phyloP scores from a whole-genome alignment of 2,329 filamentous ascomycete genomes.

The Apiospora saccharicola region DNA sequence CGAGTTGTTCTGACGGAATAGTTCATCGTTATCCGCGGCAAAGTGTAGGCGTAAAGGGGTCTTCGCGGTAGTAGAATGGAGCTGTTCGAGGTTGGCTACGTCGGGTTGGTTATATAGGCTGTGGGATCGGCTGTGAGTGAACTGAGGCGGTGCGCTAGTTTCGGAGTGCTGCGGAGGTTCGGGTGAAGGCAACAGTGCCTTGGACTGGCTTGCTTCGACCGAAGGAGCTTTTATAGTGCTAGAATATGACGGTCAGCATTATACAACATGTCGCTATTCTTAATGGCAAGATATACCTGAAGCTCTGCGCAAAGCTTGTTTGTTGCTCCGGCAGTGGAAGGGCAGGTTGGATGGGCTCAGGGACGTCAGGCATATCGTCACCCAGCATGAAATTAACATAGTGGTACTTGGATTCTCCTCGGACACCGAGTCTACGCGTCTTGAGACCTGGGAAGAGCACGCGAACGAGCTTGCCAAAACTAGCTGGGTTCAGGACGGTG shows the following conservation, averaged over 20 bases:
- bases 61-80: conserved; percentile 65
- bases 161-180: conserved; percentile 45
- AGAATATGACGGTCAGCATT: conserved; percentile 22
- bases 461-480: conserved; percentile 95
- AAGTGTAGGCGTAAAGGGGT: conserved; percentile 68
- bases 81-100: conserved; percentile 62
- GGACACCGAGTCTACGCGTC: conserved; percentile 88
- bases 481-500: conserved; percentile 93
- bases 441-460: conserved; percentile 96
- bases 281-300: conserved; percentile 52
- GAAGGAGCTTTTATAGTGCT: conserved; percentile 47
- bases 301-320: conserved; percentile 54
- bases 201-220: conserved; percentile 32
- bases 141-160: conserved; percentile 34
- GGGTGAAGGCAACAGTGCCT: conserved; percentile 47
- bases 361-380: conserved; percentile 61
- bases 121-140: conserved; percentile 45
- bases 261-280: not conserved
- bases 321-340: conserved; percentile 58
- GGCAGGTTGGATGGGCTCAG: conserved; percentile 54
- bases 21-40: conserved; percentile 61
- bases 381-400: conserved; percentile 75
- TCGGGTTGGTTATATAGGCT: conserved; percentile 69
- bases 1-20: conserved; percentile 70
- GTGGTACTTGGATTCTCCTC: conserved; percentile 98